A percentile compares a stretch with the other conserved stretches of the same genome.
Evolutionary conservation across 2,329 filamentous ascomycete species (phyloP).

Genomic region (Daldinia sp.): DNA sequence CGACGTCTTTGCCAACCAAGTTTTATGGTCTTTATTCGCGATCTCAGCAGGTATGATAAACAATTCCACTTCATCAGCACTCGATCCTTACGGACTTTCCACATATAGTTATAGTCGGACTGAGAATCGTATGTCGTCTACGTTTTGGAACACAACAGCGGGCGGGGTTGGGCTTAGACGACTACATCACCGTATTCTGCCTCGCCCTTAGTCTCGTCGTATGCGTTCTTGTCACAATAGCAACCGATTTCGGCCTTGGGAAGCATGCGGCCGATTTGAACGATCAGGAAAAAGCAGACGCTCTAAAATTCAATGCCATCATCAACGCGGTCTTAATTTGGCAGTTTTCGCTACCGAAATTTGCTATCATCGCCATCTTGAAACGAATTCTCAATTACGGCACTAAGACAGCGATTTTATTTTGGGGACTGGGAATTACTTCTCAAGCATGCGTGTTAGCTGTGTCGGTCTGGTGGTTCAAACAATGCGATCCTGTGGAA

Average conservation of each 20-base stretch:
- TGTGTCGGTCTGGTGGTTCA: conserved; percentile 51
- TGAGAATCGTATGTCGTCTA: conserved; percentile 48
- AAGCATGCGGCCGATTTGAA: conserved; percentile 42
- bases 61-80: not conserved
- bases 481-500: conserved; percentile 48
- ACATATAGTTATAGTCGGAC: conserved; percentile 45
- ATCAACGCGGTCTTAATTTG: conserved; percentile 51
- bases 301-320: conserved; percentile 51
- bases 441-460: conserved; percentile 51
- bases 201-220: conserved; percentile 48
- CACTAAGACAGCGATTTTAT: conserved; percentile 46
- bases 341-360: conserved; percentile 53
- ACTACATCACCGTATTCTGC: conserved; percentile 50
- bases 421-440: conserved; percentile 50
- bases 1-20: conserved; percentile 31
- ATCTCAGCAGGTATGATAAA: conserved; percentile 39
- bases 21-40: conserved; percentile 44
- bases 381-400: conserved; percentile 52
- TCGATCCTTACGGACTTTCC: conserved; percentile 13
- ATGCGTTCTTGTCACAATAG: conserved; percentile 50
- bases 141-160: conserved; percentile 34
- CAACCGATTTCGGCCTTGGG: conserved; percentile 48
- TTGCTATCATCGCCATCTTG: conserved; percentile 51
- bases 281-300: conserved; percentile 30
- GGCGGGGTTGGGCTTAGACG: conserved; percentile 49